Evolutionary conservation across 1,284 basidiomycete species (phyloP).

Genomic region (Cutaneotrichosporon cyanovorans): DNA sequence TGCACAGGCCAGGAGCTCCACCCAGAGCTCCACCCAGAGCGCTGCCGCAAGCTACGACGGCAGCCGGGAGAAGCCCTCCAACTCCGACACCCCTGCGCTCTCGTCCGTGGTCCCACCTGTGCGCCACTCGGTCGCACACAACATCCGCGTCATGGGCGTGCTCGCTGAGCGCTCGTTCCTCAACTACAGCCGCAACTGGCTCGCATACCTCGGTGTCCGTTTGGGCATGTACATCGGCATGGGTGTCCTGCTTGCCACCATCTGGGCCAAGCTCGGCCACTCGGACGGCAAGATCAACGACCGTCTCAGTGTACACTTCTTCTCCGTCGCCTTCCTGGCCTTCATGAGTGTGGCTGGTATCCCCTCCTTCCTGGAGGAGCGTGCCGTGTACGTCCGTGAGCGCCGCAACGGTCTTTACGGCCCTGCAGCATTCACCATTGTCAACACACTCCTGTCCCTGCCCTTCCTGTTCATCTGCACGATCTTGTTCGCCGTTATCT

Average conservation of each 20-base stretch:
- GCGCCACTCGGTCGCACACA: not conserved
- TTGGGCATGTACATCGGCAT: slow-evolving; percentile 56
- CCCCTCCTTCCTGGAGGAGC: slow-evolving; percentile 45
- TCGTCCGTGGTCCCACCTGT: too few relatives aligned
- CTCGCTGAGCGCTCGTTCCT: slow-evolving; percentile 15
- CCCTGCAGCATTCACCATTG: slow-evolving; percentile 28
- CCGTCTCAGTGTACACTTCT: slow-evolving; percentile 47
- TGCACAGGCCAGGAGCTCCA: not conserved
- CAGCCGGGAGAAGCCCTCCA: too few relatives aligned
- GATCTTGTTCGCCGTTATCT: slow-evolving; percentile 26
- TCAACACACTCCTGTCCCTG: slow-evolving; percentile 38
- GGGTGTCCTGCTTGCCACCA: slow-evolving; percentile 54
- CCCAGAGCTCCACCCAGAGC: not conserved
- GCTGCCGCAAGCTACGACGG: too few relatives aligned
- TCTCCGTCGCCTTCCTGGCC: slow-evolving; percentile 56
- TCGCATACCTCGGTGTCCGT: slow-evolving; percentile 56
- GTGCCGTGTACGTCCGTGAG: slow-evolving; percentile 43
- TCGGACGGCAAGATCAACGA: slow-evolving; percentile 41
- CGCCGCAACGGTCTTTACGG: slow-evolving; percentile 27
- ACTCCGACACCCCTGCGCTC: too few relatives aligned
- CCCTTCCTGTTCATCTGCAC: slow-evolving; percentile 44
- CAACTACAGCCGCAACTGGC: slow-evolving; percentile 43
- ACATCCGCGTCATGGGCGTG: slow-evolving; percentile 4
- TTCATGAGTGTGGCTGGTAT: slow-evolving; percentile 49
- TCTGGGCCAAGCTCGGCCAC: slow-evolving; percentile 54